phyloP scores from a whole-genome alignment of 345 rosid species.

The Murraya paniculata region DNA sequence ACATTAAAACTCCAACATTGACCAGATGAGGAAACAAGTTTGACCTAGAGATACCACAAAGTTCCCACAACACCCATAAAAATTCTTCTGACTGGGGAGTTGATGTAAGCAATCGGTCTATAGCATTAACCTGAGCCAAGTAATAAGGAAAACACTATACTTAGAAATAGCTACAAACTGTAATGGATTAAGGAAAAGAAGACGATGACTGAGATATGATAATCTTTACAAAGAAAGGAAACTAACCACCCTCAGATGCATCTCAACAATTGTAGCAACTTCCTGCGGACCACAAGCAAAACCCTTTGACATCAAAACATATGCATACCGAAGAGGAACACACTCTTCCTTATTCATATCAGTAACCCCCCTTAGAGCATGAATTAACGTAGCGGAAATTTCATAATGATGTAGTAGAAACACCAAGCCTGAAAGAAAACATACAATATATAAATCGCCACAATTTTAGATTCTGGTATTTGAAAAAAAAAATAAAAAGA shows the following conservation, averaged over 20 bases:
- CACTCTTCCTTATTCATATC: constrained; percentile 71
- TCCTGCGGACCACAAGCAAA: constrained; percentile 79
- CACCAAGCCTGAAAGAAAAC: constrained; percentile 63
- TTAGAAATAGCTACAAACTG: background rate
- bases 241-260: constrained; percentile 95
- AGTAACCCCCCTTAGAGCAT: constrained; percentile 59
- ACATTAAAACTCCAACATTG: background rate
- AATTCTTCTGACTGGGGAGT: constrained; percentile 88
- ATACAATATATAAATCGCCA: constrained; percentile 15
- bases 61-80: constrained; percentile 95
- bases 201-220: background rate
- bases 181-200: background rate
- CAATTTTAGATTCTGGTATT: background rate
- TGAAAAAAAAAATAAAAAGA: background rate
- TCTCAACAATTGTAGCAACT: constrained; percentile 84
- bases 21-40: constrained; percentile 1
- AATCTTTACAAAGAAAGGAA: constrained; percentile 18
- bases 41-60: constrained; percentile 91
- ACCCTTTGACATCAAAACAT: constrained; percentile 74
- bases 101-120: constrained; percentile 75
- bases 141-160: constrained; percentile 2
- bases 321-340: constrained; percentile 88
- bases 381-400: constrained; percentile 65
- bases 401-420: constrained; percentile 79
- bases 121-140: constrained; percentile 64